Evolutionary conservation across 169 alveolate species (phyloP), one percentile per base, ranked within the genome.

Genomic region (Plasmodium adleri): DNA sequence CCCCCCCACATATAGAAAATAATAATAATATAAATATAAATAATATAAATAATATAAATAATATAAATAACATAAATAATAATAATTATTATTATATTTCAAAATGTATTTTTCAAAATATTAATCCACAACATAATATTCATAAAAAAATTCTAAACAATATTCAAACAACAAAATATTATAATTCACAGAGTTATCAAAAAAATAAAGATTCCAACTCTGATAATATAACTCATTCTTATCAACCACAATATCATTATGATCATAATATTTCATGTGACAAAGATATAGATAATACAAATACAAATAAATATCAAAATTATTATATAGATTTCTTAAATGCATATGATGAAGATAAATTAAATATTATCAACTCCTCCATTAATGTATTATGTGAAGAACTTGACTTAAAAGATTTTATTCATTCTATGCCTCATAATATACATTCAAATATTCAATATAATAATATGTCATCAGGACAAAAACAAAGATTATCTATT

Each of bases 401-500:
- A 49, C 22, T 80, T 54, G 72, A 80, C 32, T 68, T 80, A 71
- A 66, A 54, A 6, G 26, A 80, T 22, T 80, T 80, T 47, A 80
- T 80, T 20, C 17, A 39, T n/a, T 66, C 90, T 13, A 22, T 80
- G 39, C 90, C 90, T 39, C 70, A 67, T 6, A 9, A 80, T 10
- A 3, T 80, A 10, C 64, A 67, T 26, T 54, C 90, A 32, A 66
- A 24, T 54, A 22, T 80, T 59, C 78, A 66, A 10, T 54, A 80
- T 47, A 68, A 49, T 56, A 2, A 45, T n/a, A 80, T 80, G 83
- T 80, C 90, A 10, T 80, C 90, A 0, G 90, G 90, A 7, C 90
- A 80, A 59, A 80, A 72, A 68, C 90, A 80, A 28, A 80, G 90
- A 80, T 52, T 80, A 67, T 80, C 90, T 2, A 50, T 80, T 24